Base-by-base conservation (phyloP, 2,329 filamentous ascomycete species). In the Gliomastix tumulicola region DNA sequence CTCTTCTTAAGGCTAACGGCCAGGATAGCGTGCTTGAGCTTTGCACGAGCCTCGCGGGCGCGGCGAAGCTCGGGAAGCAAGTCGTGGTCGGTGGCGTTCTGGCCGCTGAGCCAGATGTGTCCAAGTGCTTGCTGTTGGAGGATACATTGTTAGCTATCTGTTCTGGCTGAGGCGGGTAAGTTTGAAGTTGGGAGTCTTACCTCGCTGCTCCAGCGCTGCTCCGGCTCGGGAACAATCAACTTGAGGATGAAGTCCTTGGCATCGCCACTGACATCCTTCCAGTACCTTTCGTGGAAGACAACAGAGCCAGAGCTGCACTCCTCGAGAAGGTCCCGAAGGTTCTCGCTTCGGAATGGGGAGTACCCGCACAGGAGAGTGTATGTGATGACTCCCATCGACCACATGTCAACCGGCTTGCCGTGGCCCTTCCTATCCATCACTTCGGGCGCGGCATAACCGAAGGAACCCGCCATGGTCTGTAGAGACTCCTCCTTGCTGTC, bases 341-440 rank as follows among this genome's bases (percentile, higher is more conserved):
- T 95, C 68, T 98, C 92, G 43, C 88, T 92, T 48, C 92, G 82
- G 76, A 98, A 98, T 16, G 92, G 92, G 31, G 90, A 96, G 69
- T 98, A 98, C 49, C 92, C 92, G 58, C 94, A 98, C 35, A 98
- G 84, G 20, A 98, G 74, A 13, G 92, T 98, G 65, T 98, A 98
- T 30, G 92, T 97, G 54, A 98, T 98, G 53, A 98, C 92, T 44
- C 92, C 92, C 64, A 98, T 76, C 4, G 92, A 97, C 92, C 92
- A 98, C 87, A 98, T 95, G 57, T 98, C 92, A 22, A 97, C 92
- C 5, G 92, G 88, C 64, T 97, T 98, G 57, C 92, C 92, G 59
- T 98, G 94, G 16, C 92, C 92, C 55, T 87, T 82, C 71, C 96
- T 96, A 46, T 95, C 73, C 92, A 98, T 98, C 41, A 98, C 89